phyloP scores from a whole-genome alignment of 495 filamentous ascomycete species.

The Parmelia sp. region DNA sequence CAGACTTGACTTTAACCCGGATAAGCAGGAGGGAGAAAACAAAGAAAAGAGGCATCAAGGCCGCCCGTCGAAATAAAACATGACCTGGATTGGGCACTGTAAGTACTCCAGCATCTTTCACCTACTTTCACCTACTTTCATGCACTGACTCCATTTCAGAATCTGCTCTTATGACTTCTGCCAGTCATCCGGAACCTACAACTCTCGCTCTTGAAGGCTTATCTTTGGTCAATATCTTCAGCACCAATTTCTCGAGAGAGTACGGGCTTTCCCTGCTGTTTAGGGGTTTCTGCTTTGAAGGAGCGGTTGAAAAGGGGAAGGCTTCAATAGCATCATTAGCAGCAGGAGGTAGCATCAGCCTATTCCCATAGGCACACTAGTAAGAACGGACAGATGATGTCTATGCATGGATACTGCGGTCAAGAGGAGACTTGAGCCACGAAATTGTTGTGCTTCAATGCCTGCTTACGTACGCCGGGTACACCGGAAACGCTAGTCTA shows the following conservation, averaged over 20 bases:
- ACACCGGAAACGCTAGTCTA: not conserved
- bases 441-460: not conserved
- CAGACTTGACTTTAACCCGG: no score
- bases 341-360: not conserved
- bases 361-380: not conserved
- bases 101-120: not conserved
- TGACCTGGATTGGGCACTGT: not conserved
- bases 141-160: not conserved
- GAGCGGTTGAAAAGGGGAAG: not conserved
- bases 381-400: not conserved
- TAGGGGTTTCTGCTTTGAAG: not conserved
- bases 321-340: not conserved
- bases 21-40: not conserved
- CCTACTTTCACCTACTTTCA: not conserved
- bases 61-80: not conserved
- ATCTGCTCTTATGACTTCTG: not conserved
- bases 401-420: not conserved
- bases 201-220: not conserved
- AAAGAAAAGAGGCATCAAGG: not conserved
- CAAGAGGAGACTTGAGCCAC: not conserved
- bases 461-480: slow-evolving; percentile 2
- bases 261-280: no score
- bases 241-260: not conserved
- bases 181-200: not conserved
- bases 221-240: not conserved